Evolutionary conservation across 129 eudicot genomes (phyloP).

Genomic region (Lactuca saligna): DNA sequence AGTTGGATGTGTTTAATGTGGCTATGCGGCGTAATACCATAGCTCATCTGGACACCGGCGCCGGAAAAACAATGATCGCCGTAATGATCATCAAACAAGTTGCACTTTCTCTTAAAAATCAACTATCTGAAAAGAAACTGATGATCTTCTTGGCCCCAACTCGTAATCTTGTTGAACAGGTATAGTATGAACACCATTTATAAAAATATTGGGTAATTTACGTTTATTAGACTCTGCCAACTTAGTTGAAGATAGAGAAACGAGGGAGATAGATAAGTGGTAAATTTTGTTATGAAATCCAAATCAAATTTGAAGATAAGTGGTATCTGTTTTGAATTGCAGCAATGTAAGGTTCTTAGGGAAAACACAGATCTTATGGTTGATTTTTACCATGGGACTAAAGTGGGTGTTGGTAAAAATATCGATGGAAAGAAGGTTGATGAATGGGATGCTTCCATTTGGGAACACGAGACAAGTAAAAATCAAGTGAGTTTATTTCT

Average conservation of each 20-base stretch:
- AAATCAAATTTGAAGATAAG: background rate
- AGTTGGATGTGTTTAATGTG: constrained; percentile 49
- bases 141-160: constrained; percentile 78
- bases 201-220: no score
- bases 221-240: no score
- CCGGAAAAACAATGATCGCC: constrained; percentile 59
- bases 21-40: constrained; percentile 66
- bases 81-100: constrained; percentile 64
- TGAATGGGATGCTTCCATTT: constrained; percentile 51
- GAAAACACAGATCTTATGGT: constrained; percentile 53
- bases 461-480: constrained; percentile 57
- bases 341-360: constrained; percentile 62
- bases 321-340: constrained; percentile 17
- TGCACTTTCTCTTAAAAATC: constrained; percentile 27
- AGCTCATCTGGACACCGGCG: constrained; percentile 57
- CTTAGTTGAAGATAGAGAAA: no score
- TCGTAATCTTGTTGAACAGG: constrained; percentile 68
- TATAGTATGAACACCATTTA: no score
- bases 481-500: constrained; percentile 68
- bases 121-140: constrained; percentile 35
- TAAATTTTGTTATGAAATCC: constrained; percentile 1
- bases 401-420: constrained; percentile 2
- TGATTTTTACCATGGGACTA: constrained; percentile 62
- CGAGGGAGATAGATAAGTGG: no score
- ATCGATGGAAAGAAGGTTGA: constrained; percentile 51